Base-by-base conservation (phyloP, 2,329 filamentous ascomycete genomes). In the Myriosclerotinia curreyana region DNA sequence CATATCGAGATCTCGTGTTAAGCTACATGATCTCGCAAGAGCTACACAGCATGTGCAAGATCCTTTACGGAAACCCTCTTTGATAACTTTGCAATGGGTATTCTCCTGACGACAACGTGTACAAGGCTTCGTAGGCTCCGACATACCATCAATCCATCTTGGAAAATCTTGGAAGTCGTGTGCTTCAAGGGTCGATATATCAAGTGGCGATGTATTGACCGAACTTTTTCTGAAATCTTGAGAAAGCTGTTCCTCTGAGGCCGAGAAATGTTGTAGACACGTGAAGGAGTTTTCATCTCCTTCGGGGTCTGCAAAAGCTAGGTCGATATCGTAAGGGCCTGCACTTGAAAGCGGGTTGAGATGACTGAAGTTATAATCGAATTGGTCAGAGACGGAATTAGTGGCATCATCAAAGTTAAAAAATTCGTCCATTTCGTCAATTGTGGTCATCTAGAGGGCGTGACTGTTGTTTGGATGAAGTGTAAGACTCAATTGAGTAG, bases 11-110 rank as follows among this genome's bases (percentile, higher is more conserved):
- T 68, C 63, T 34, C 76, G 73, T 5, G 79, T 82, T 66, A 86
- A 82, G 74, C 84, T 87, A 74, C 85, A 87, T 46, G 81, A 78
- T 68, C 81, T 77, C n/a, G 79, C 78, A 42, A 87, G 76, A 17
- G 85, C 84, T 53, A 87, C 83, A 69, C 85, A 87, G 69, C 80
- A 84, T 38, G 84, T 87, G 71, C 85, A 87, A 68, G 83, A 86
- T 65, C 83, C 83, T 74, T 80, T 83, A 72, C 83, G 81, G 70
- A 79, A 77, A 80, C 84, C 84, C 74, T 87, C 84, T 42, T 79
- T 75, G 65, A 87, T 83, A 42, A 78, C 79, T 75, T 87, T 87
- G 79, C 85, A 87, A 50, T 83, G 78, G 70, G 83, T 86, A 42
- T 81, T 79, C 53, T 80, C 80, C 5, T 78, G 70, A 51, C 77